phyloP scores from a whole-genome alignment of 176 grass and related monocot genomes.

The Phoenix roebelenii region DNA sequence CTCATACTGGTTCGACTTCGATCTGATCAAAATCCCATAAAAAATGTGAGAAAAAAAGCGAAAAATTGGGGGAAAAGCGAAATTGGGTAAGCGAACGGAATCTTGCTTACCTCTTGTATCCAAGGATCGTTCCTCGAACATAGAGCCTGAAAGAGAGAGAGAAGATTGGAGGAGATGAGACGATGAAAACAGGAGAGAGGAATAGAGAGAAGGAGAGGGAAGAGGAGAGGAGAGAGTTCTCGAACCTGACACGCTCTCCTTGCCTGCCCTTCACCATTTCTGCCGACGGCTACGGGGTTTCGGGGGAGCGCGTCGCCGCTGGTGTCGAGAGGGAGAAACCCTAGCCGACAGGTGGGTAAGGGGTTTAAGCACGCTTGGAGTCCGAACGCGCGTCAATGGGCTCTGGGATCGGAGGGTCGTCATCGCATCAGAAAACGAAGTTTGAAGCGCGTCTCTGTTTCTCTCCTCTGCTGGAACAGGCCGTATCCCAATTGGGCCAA shows the following conservation, averaged over 20 bases:
- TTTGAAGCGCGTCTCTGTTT: no score
- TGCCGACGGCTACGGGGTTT: neutral
- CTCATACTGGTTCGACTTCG: constrained; percentile 68
- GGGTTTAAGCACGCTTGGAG: no score
- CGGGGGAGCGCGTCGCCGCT: no score
- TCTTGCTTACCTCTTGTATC: constrained; percentile 53
- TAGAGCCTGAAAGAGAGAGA: constrained; percentile 28
- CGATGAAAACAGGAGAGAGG: neutral
- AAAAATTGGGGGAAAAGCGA: neutral
- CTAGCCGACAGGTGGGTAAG: no score
- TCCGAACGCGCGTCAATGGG: no score
- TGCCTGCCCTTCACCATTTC: constrained; percentile 45
- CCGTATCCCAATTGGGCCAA: no score
- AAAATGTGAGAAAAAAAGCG: neutral
- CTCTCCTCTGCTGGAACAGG: no score
- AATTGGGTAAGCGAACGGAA: neutral
- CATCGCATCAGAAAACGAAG: no score
- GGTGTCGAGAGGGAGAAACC: no score
- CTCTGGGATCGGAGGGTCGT: no score
- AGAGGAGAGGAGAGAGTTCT: neutral
- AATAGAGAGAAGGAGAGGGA: neutral
- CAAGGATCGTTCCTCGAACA: constrained; percentile 57
- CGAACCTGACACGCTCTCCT: constrained; percentile 33
- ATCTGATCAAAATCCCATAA: constrained; percentile 25
- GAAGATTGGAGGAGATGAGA: neutral